These are phyloP conservation scores for Mycena rebaudengoi DNA, from an alignment of 768 basidiomycete genomes.

Conservation along the genomic window DNA sequence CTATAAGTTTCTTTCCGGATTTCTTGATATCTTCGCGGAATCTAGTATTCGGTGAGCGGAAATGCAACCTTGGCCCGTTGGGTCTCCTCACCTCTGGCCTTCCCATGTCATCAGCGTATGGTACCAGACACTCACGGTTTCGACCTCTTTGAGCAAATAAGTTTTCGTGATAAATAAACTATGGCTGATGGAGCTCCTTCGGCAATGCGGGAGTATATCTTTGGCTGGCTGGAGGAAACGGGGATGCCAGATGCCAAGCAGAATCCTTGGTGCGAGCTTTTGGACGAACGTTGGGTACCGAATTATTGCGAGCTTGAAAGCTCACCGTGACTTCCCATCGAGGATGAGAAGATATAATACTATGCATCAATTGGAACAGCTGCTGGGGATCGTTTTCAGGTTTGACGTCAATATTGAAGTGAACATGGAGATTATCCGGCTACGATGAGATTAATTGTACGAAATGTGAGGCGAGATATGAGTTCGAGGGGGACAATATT, in stretches of 20 bases:
- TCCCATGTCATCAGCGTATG: slow-evolving; percentile 58
- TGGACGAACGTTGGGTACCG: not conserved
- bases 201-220: slow-evolving; percentile 66
- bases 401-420: slow-evolving; percentile 75
- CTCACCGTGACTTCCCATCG: slow-evolving; percentile 55
- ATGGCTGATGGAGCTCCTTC: slow-evolving; percentile 67
- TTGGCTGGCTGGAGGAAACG: slow-evolving; percentile 71
- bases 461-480: too few relatives aligned
- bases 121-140: slow-evolving; percentile 72
- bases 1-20: slow-evolving; percentile 68
- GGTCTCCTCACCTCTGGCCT: slow-evolving; percentile 54
- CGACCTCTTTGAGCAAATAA: slow-evolving; percentile 72
- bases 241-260: slow-evolving; percentile 75
- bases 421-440: slow-evolving; percentile 60
- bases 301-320: not conserved
- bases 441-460: slow-evolving; percentile 15
- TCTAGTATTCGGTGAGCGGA: slow-evolving; percentile 36
- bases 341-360: slow-evolving; percentile 51
- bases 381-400: slow-evolving; percentile 70
- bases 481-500: too few relatives aligned
- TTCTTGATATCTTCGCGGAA: slow-evolving; percentile 66
- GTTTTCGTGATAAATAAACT: slow-evolving; percentile 61
- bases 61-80: not conserved
- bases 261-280: slow-evolving; percentile 63
- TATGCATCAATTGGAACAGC: slow-evolving; percentile 68